Evolutionary conservation across 139 green algal genomes (phyloP), one percentile per base, ranked within the genome.

Genomic region (Micractinium conductrix): DNA sequence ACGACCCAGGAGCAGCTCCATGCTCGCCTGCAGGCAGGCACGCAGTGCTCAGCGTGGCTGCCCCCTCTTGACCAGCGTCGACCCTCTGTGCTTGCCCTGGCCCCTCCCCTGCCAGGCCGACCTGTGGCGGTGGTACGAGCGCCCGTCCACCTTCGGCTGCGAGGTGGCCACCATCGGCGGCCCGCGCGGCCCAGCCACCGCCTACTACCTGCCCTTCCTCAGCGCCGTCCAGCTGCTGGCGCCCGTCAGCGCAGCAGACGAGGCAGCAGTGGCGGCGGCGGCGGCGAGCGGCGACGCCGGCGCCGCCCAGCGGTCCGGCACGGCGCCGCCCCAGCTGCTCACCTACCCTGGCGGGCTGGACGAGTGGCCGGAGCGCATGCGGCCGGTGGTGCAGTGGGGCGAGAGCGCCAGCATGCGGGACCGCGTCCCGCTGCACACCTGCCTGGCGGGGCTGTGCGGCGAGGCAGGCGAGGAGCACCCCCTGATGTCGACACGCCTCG

Each of bases 181-280:
- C 6, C 74, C 89, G 22, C 75, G 92, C 0, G 94, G 93, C 7
- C 86, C 92, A 24, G 92, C 90, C 19, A 88, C 88, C 37, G 89
- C 90, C 40, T 95, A 95, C 86, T 97, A 92, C 74, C 90, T 96
- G 80, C 94, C 94, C 2, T 96, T 93, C 84, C 90, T 97, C 22
- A 95, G 91, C 28, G 93, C 91, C 28, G 91, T 96, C 69, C 92
- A 96, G 87, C 84, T 96, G 28, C 96, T 96, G 82, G 50, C 71
- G 65, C 42, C 78, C 0, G 78, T 43, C 42, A 62, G 37, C 7
- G 38, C 67, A 28, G 63, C 37, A 16, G 74, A 65, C 37, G 40
- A 80, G 78, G 83, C 19, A 28, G 48, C 74, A 6, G 48, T 37
- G 30, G 33, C 28, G 37, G n/a, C 24, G 14, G 37, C 44, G 10